Base-by-base conservation (phyloP, 2,329 filamentous ascomycete species). In the Pseudocercospora macadamiae region DNA sequence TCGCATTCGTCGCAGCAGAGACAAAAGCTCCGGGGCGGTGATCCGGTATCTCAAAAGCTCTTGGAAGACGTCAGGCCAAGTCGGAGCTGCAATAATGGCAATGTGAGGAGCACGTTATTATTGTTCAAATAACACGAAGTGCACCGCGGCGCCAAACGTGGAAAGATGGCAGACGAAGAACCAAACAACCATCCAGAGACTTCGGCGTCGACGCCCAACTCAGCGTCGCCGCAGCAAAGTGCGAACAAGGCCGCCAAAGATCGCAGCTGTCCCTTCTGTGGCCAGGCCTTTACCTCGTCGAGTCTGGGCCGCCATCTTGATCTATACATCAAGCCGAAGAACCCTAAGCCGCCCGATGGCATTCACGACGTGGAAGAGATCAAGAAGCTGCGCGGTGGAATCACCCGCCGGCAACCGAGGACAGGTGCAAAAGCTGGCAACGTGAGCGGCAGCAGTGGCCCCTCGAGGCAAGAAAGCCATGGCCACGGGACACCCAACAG, bases 261-360 rank as follows among this genome's bases (percentile, higher is more conserved):
- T 78, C 91, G 90, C 72, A 87, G 82, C 64, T 97, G 93, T 74
- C 90, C 88, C 32, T 97, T 91, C 78, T 97, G 93, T 75, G 83
- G 86, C 47, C 91, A 96, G 74, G 83, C 89, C 5, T 97, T 97
- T 73, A 97, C 93, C 14, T 97, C 93, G 1, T 96, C 92, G 14
- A 96, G 91, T 2, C 85, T 97, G 54, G 93, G 93, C 51, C 89
- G 93, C 45, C 93, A 97, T 76, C 87, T 97, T 66, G 93, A 97
- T 74, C 85, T 96, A 36, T 97, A 96, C 75, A 93, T 97, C 70
- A 93, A 92, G 71, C 89, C 92, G 59, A 96, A 92, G 78, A 97
- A 97, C 74, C 91, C 93, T 1, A 95, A 93, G 75, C 83, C 88
- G 1, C 79, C 89, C 5, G 93, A 97, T 76, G 93, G 93, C 51